Conservation (phyloP, 2,329 filamentous ascomycete genomes). For the Fusarium goolgardi region DNA sequence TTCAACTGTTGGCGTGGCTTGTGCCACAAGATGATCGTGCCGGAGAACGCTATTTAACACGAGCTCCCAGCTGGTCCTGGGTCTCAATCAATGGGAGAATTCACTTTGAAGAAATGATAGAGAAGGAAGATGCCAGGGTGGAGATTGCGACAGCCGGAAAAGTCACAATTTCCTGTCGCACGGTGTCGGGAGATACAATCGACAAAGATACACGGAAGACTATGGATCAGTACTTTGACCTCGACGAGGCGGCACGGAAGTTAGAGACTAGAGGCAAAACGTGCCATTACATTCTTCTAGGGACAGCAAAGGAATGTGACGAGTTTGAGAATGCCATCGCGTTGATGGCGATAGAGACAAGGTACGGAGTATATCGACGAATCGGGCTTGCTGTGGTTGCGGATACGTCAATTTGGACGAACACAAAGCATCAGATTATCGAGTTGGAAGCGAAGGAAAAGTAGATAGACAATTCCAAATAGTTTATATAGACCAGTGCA, state of each 20-base stretch:
- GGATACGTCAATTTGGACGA: neutral
- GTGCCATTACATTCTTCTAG: neutral
- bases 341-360: neutral
- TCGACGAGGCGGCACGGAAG: rapidly evolving
- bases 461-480: neutral
- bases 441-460: neutral
- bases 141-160: rapidly evolving
- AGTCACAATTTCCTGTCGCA: neutral
- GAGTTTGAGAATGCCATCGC: rapidly evolving
- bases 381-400: rapidly evolving
- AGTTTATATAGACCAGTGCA: too few species aligned
- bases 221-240: neutral
- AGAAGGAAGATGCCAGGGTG: rapidly evolving
- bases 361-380: rapidly evolving
- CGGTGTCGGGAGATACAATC: rapidly evolving
- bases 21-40: rapidly evolving
- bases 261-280: rapidly evolving
- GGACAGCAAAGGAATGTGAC: rapidly evolving
- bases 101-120: neutral
- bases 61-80: slow-evolving; percentile 4
- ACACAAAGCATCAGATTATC: rapidly evolving
- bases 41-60: rapidly evolving
- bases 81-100: neutral
- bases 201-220: rapidly evolving
- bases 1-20: neutral